Evolutionary conservation across 306 rosid species (phyloP), one percentile per base, ranked within the genome.

Genomic region (Amphicarpaea edgeworthii): DNA sequence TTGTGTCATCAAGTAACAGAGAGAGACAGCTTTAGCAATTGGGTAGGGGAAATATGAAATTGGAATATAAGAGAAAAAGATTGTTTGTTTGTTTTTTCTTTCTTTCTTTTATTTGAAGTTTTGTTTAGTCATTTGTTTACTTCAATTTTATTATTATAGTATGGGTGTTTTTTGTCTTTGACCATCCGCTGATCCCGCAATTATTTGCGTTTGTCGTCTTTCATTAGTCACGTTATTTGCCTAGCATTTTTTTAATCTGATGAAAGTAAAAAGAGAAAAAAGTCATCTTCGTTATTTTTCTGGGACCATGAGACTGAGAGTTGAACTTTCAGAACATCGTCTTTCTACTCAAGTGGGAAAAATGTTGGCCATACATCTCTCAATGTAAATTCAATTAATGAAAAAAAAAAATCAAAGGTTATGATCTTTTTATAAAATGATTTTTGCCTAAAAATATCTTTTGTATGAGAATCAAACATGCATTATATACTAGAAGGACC

Each of bases 181-280:
- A 71, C 43, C 82, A 57, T 75, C 82, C 82, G 64, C 77, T 72
- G 81, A 85, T 81, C 77, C 75, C 32, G 83, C 83, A 88, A 85
- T 85, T 85, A 75, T 82, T 49, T 75, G 70, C 67, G 65, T 64
- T 85, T 85, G 86, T 82, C 82, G 53, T 82, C 3, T 82, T 70
- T 47, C 74, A 41, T 67, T 73, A 2, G 73, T 55, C 53, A 40
- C 68, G 57, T 68, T 57, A 42, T 64, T 77, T 45, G n/a, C 15
- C 14, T 45, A 69, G 24, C 24, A 14, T n/a, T 28, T 0, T 73
- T 83, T 71, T 73, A 12, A 32, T 49, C 12, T 12, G 59, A 38
- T 69, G 15, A 66, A 66, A 73, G 45, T 60, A 46, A 12, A 82
- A 64, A 64, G 23, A 38, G 37, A 19, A 61, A 40, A 77, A 63